Conservation (phyloP, 768 basidiomycete genomes). For the Tricholoma bakamatsutake region DNA sequence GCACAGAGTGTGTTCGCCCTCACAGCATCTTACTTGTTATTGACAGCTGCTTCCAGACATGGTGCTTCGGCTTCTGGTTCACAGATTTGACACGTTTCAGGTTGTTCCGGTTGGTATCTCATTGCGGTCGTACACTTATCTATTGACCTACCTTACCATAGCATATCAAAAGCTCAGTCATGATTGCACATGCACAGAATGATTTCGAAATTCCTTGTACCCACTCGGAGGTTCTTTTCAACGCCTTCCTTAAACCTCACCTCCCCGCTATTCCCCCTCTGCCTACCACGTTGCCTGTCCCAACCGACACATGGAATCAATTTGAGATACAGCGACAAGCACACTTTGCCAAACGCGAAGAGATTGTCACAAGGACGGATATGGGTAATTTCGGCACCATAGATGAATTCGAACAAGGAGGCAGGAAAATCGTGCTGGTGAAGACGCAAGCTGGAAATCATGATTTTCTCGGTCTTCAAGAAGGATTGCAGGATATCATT, state of each 20-base stretch:
- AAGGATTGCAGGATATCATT: conserved; percentile 69
- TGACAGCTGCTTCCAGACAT: conserved; percentile 18
- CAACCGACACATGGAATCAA: conserved; percentile 37
- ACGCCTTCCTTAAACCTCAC: conserved; percentile 59
- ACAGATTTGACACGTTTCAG: conserved; percentile 56
- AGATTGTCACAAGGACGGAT: conserved; percentile 37
- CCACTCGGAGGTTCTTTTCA: conserved; percentile 71
- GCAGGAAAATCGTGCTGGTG: conserved; percentile 48
- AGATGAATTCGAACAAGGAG: conserved; percentile 44
- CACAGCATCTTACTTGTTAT: not conserved
- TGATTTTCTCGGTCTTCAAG: conserved; percentile 53
- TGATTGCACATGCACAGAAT: conserved; percentile 74
- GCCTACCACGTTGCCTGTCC: conserved; percentile 17
- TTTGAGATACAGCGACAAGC: conserved; percentile 32
- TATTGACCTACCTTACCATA: conserved; percentile 18
- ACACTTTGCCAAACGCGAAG: conserved; percentile 36
- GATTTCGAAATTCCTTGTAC: conserved; percentile 75
- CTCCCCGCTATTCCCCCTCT: conserved; percentile 42
- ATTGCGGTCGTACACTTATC: not conserved
- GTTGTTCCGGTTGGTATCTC: conserved; percentile 48
- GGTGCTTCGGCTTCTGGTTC: conserved; percentile 35
- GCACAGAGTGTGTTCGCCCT: conserved; percentile 45
- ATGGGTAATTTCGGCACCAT: conserved; percentile 55
- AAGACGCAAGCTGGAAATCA: conserved; percentile 63
- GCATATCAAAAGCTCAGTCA: conserved; percentile 61